A percentile compares a stretch with the other conserved stretches of the same genome.
Evolutionary conservation across 495 filamentous ascomycete species (phyloP).

Genomic region (Antarctomyces pellizariae): DNA sequence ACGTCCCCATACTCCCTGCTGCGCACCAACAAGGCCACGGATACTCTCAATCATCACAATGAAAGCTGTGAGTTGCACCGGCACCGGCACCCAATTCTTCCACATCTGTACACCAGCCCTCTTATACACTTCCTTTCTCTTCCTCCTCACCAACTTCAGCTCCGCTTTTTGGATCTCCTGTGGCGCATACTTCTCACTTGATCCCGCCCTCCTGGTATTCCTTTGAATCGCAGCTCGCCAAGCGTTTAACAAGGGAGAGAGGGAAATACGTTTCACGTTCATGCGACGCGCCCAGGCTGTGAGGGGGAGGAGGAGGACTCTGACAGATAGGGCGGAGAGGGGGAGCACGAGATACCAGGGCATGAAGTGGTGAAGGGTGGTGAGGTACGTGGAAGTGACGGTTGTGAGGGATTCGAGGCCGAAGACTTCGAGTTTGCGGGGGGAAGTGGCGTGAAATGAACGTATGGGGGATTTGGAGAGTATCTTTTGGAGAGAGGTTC

Average conservation of each 20-base stretch:
- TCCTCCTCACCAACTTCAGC: slow-evolving; percentile 11
- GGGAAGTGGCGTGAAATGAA: slow-evolving; percentile 12
- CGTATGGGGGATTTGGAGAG: slow-evolving; percentile 8
- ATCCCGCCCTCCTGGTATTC: slow-evolving; percentile 5
- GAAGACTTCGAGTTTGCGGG: slow-evolving; percentile 23
- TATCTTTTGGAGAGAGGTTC: slow-evolving; percentile 2
- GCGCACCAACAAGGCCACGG: slow-evolving; percentile 35
- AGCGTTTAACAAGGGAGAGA: slow-evolving; percentile 27
- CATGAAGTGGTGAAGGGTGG: slow-evolving; percentile 33
- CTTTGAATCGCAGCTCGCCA: slow-evolving; percentile 15
- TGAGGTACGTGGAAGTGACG: slow-evolving; percentile 29
- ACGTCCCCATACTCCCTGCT: slow-evolving; percentile 25
- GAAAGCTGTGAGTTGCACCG: slow-evolving; percentile 42
- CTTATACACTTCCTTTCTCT: slow-evolving; percentile 17
- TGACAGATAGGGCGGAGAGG: slow-evolving; percentile 38
- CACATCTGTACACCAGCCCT: slow-evolving; percentile 25
- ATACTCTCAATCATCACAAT: slow-evolving; percentile 42
- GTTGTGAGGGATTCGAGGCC: slow-evolving; percentile 24
- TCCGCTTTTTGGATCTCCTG: slow-evolving; percentile 7
- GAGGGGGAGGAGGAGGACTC: slow-evolving; percentile 34
- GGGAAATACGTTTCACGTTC: slow-evolving; percentile 17
- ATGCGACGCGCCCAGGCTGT: slow-evolving; percentile 25
- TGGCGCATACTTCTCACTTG: slow-evolving; percentile 8
- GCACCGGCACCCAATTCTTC: slow-evolving; percentile 19
- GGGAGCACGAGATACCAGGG: slow-evolving; percentile 56